Percentiles rank a stretch among this genome's conserved stretches.
phyloP scores from a whole-genome alignment of 306 rosid species.

The Hippophae tibetana region DNA sequence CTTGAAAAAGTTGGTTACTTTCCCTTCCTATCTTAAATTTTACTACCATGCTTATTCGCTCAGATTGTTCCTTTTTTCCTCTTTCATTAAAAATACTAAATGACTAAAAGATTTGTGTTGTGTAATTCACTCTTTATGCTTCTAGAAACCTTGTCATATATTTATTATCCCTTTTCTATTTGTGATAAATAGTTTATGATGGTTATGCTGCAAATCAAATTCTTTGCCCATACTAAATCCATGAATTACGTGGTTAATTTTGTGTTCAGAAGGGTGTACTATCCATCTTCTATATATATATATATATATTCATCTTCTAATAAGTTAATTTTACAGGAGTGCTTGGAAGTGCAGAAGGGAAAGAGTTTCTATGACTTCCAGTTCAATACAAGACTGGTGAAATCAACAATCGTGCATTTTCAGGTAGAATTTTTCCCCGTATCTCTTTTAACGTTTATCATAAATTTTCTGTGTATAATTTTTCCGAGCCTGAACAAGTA shows the following conservation, averaged over 20 bases:
- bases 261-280: neutral
- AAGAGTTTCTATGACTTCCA: conserved; percentile 69
- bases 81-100: no score
- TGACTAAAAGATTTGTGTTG: no score
- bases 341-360: conserved; percentile 58
- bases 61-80: no score
- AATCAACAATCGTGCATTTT: conserved; percentile 81
- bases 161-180: no score
- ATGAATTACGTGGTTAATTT: no score
- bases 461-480: neutral
- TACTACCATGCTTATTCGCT: no score
- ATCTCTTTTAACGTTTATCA: neutral
- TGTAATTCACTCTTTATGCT: no score
- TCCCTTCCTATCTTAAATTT: neutral
- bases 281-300: neutral
- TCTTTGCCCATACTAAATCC: no score
- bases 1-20: conserved; percentile 42
- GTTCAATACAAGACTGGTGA: conserved; percentile 86
- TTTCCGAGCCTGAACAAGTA: no score
- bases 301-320: neutral
- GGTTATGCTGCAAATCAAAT: no score
- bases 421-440: conserved; percentile 48
- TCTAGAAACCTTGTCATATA: no score
- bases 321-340: conserved; percentile 38
- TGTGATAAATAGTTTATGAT: no score